A percentile compares a stretch with the other conserved stretches of the same genome.
Conservation (phyloP, 345 rosid species). For the Hirschfeldia incana region DNA sequence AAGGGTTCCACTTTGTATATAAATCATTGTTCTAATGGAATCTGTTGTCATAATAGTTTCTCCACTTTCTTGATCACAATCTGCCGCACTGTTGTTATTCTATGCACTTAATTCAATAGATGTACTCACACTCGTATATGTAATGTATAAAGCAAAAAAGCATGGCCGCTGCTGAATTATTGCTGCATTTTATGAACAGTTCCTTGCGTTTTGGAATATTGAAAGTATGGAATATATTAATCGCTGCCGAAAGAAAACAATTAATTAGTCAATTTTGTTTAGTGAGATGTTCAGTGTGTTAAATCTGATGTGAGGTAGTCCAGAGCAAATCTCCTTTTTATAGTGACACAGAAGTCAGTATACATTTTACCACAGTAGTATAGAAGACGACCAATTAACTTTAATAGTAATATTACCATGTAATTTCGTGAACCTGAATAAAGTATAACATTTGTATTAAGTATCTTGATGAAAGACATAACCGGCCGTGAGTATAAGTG, state of each 20-base stretch:
- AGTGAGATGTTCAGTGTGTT: background rate
- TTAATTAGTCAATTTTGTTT: background rate
- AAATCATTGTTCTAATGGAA: slow-evolving; percentile 47
- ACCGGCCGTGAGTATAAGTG: background rate
- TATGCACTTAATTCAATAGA: slow-evolving; percentile 3
- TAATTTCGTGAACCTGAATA: background rate
- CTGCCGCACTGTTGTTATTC: slow-evolving; percentile 8
- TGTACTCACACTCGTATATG: slow-evolving; percentile 3
- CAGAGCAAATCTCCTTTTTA: background rate
- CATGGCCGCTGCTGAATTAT: slow-evolving; percentile 21
- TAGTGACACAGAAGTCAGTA: background rate
- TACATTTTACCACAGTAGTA: background rate
- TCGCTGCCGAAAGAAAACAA: background rate
- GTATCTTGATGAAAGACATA: background rate
- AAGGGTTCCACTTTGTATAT: slow-evolving; percentile 23
- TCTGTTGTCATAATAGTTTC: slow-evolving; percentile 44
- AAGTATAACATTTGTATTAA: background rate
- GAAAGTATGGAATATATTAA: background rate
- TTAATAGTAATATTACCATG: background rate
- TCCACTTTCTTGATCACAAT: slow-evolving; percentile 43
- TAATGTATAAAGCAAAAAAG: slow-evolving; percentile 17
- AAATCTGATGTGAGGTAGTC: background rate
- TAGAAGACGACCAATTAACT: background rate
- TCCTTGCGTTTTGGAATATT: slow-evolving; percentile 12
- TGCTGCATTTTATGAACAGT: slow-evolving; percentile 6